These are phyloP conservation scores for Sherardia arvensis DNA, from an alignment of 257 asterid genomes.

Conservation along the genomic window DNA sequence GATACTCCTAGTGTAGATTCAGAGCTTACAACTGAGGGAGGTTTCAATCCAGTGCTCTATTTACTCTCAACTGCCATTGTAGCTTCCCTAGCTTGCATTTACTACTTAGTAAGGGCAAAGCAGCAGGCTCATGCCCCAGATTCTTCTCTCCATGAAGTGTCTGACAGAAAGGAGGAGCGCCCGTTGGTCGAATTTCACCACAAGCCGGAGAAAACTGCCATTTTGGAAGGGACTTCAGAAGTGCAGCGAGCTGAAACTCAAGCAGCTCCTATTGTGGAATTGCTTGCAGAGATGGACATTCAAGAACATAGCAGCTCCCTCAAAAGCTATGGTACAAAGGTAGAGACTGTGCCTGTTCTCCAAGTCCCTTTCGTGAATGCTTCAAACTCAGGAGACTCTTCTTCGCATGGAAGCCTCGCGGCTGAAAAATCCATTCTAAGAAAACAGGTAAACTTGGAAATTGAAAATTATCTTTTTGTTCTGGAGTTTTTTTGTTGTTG, in stretches of 20 bases:
- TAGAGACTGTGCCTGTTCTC: too few species aligned
- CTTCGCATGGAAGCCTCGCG: conserved; percentile 38
- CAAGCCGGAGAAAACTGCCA: conserved; percentile 11
- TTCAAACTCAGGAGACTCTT: conserved; percentile 13
- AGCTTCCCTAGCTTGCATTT: conserved; percentile 26
- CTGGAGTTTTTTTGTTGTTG: not conserved
- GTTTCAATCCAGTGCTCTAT: conserved; percentile 12
- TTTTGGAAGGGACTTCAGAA: conserved; percentile 18
- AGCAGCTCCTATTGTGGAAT: conserved; percentile 43
- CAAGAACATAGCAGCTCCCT: conserved; percentile 26
- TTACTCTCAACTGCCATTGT: conserved; percentile 12
- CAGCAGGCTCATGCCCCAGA: conserved; percentile 12
- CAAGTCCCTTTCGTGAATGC: too few species aligned
- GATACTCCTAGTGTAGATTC: not conserved
- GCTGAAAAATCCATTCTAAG: conserved; percentile 29
- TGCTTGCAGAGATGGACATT: conserved; percentile 53
- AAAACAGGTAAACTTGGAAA: conserved; percentile 39
- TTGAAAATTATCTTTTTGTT: too few species aligned
- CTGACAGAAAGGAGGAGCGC: conserved; percentile 12
- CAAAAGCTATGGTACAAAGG: conserved; percentile 10
- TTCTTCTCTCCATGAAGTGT: conserved; percentile 12
- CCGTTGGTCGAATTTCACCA: conserved; percentile 4
- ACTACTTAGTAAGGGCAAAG: conserved; percentile 16
- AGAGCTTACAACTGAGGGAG: conserved; percentile 5
- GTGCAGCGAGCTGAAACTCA: conserved; percentile 4